Evolutionary conservation across 345 rosid genomes (phyloP).

Genomic region (Geranium brycei): DNA sequence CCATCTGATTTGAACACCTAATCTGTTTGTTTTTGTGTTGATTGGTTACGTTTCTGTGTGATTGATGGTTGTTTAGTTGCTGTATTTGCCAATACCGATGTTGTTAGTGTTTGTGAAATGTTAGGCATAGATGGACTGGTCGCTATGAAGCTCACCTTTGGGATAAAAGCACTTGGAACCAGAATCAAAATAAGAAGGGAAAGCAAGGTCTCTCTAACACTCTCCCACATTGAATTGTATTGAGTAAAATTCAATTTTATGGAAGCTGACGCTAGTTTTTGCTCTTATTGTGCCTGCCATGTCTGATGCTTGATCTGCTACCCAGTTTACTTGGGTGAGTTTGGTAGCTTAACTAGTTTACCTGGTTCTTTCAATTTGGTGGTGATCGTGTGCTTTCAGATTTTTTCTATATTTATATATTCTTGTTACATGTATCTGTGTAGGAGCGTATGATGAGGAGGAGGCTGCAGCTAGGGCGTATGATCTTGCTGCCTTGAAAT

Average conservation of each 20-base stretch:
- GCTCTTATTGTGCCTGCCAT: conserved; percentile 19
- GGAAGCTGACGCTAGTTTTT: conserved; percentile 26
- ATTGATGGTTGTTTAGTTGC: neutral
- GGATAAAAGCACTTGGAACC: conserved; percentile 99
- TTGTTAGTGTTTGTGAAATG: conserved; percentile 6
- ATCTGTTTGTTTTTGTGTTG: too few relatives aligned
- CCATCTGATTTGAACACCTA: too few relatives aligned
- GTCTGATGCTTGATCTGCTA: conserved; percentile 13
- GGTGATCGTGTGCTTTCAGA: neutral
- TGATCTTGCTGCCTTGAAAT: conserved; percentile 94
- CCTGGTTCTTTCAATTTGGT: conserved; percentile 3
- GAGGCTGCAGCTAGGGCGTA: conserved; percentile 99
- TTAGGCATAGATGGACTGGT: conserved; percentile 98
- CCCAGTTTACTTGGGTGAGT: conserved; percentile 92
- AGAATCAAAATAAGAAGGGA: conserved; percentile 96
- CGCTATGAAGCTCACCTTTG: conserved; percentile 99
- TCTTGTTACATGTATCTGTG: conserved; percentile 10
- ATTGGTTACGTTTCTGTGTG: neutral
- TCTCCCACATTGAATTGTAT: neutral
- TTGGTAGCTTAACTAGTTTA: neutral
- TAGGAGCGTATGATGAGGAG: conserved; percentile 99
- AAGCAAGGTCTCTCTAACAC: conserved; percentile 61
- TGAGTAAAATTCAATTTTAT: neutral
- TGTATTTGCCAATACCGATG: neutral
- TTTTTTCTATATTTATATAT: neutral